Conservation (phyloP, 768 basidiomycete species). For the Lentinula detonsa region DNA sequence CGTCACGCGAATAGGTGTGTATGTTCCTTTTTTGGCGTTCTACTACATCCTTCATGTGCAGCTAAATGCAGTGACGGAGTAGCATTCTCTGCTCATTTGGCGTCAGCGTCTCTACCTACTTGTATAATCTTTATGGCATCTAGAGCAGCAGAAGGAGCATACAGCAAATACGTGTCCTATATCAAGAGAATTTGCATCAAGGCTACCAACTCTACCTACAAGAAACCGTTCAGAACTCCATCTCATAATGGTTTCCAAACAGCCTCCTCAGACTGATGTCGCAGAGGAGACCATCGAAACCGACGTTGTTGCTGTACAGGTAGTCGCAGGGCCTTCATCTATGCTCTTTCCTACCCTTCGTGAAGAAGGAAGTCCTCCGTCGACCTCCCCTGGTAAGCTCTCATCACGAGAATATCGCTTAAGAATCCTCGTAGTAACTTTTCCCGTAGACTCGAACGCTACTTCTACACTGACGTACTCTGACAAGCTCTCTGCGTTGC, state of each 20-base stretch:
- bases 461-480: constrained; percentile 35
- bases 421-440: neutral
- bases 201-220: neutral
- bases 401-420: neutral
- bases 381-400: constrained; percentile 5
- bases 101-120: neutral
- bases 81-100: neutral
- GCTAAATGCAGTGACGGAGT: neutral
- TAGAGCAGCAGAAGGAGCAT: neutral
- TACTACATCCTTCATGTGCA: neutral
- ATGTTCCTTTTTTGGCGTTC: neutral
- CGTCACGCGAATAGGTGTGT: neutral
- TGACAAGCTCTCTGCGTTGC: constrained; percentile 38
- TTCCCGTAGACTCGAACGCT: constrained; percentile 18
- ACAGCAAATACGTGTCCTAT: neutral
- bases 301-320: neutral
- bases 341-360: neutral
- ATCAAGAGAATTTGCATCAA: neutral
- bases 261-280: neutral
- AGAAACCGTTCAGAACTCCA: neutral
- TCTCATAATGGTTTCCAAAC: neutral
- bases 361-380: neutral
- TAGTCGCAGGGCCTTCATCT: neutral
- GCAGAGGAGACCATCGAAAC: neutral
- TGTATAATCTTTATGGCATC: neutral